Base-by-base conservation (phyloP, 805 yeast genomes). In the Starmerella stigmatis region DNA sequence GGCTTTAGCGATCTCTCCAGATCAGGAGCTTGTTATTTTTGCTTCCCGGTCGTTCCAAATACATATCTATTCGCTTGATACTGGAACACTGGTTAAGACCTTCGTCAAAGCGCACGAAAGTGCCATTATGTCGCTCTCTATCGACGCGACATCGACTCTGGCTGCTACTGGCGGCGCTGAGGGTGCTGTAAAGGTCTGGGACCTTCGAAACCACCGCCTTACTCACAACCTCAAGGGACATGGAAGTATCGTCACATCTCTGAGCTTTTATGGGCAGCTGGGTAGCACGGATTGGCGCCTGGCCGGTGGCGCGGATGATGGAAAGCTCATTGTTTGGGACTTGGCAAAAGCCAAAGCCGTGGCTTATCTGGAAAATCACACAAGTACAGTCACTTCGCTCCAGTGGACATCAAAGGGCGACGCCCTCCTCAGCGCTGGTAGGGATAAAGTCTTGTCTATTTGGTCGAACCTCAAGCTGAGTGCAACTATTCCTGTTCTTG, bases 101-200 rank as follows among this genome's bases (percentile, higher is more conserved):
- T 45, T 57, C 21, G 50, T 60, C 17, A 66, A 64, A 49, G 72
- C 72, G 7, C 73, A 69, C 45, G 70, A 69, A 2, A 80, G 96
- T 1, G 95, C 96, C 1, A 81, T 84, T 2, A 84, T 83, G 61
- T 79, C 86, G 10, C 72, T 86, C 36, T 70, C 81, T 10, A 75
- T 75, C 19, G 98, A 92, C 62, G 60, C 74, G 3, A 85, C 96
- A 0, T 80, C 94, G 2, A 78, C 94, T 3, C 68, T 92, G 29
- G 75, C 88, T 57, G 94, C 96, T 16, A 79, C 92, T 58, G 99
- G 99, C 31, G 86, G 94, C 38, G 82, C 96, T 0, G 98, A 92
- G 63, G 97, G 98, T 39, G 74, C 78, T 33, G 81, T 88, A 15
- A 78, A 84, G 36, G 94, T 92, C 1, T 86, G 94, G 81, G 99